Conservation (phyloP, 768 basidiomycete genomes). For the Hysterangium stoloniferum region DNA sequence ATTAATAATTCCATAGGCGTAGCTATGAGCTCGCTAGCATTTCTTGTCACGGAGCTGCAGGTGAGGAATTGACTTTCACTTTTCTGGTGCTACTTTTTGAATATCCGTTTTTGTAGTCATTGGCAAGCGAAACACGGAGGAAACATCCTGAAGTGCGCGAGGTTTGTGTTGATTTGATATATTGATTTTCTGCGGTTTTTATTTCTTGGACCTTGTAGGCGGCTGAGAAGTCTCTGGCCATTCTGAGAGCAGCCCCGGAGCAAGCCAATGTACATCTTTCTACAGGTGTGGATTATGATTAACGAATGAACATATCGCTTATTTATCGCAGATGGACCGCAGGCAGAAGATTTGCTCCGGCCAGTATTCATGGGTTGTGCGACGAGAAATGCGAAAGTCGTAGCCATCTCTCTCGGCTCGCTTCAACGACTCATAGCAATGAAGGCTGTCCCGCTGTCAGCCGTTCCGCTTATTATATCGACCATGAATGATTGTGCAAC, state of each 20-base stretch:
- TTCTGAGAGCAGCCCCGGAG: conserved; percentile 75
- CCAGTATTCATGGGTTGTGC: conserved; percentile 93
- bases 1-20: too few species aligned
- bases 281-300: conserved; percentile 45
- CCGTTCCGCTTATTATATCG: conserved; percentile 69
- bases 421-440: conserved; percentile 85
- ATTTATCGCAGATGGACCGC: conserved; percentile 51
- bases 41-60: conserved; percentile 56
- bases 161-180: conserved; percentile 40
- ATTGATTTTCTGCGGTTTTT: conserved; percentile 2
- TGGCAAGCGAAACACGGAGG: conserved; percentile 81
- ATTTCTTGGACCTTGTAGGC: conserved; percentile 39
- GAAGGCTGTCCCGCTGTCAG: conserved; percentile 74
- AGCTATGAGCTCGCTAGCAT: conserved; percentile 22
- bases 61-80: conserved; percentile 22
- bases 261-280: conserved; percentile 64
- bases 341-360: conserved; percentile 71
- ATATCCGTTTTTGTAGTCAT: conserved; percentile 61
- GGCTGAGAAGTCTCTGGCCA: conserved; percentile 78
- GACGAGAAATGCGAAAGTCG: conserved; percentile 89
- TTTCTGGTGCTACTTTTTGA: too few species aligned
- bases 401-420: conserved; percentile 85
- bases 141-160: conserved; percentile 92
- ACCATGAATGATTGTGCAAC: conserved; percentile 85
- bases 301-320: conserved; percentile 1